These are phyloP conservation scores for Protomyces inouyei DNA, from an alignment of 1,139 yeast genomes.

Conservation along the genomic window DNA sequence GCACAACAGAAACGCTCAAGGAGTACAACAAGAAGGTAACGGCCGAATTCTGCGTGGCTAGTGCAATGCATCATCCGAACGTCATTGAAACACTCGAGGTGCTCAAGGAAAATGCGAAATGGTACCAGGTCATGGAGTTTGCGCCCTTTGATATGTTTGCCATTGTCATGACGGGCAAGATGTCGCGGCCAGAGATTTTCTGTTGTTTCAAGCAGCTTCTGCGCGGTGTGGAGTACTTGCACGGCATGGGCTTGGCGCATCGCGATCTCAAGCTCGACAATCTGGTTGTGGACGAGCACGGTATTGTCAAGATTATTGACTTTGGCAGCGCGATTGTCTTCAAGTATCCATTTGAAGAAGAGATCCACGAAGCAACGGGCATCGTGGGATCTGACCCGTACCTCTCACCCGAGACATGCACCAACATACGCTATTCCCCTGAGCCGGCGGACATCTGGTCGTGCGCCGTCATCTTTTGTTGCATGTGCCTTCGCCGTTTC, in stretches of 20 bases:
- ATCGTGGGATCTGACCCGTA: slow-evolving; percentile 98
- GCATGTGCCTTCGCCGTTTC: slow-evolving; percentile 88
- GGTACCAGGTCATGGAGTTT: slow-evolving; percentile 95
- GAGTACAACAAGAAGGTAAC: slow-evolving; percentile 95
- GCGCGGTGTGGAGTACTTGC: slow-evolving; percentile 79
- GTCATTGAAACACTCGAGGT: slow-evolving; percentile 91
- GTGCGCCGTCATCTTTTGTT: slow-evolving; percentile 87
- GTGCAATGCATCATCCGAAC: slow-evolving; percentile 89
- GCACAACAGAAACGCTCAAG: slow-evolving; percentile 74
- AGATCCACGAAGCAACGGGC: slow-evolving; percentile 77
- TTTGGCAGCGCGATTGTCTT: slow-evolving; percentile 95
- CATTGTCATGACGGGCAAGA: slow-evolving; percentile 92
- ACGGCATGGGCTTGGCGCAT: slow-evolving; percentile 84
- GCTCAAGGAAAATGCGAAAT: slow-evolving; percentile 75
- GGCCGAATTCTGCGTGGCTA: slow-evolving; percentile 95
- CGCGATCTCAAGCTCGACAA: slow-evolving; percentile 92
- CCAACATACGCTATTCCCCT: slow-evolving; percentile 73
- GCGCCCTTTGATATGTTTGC: slow-evolving; percentile 91
- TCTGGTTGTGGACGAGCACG: slow-evolving; percentile 81
- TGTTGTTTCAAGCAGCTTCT: slow-evolving; percentile 86
- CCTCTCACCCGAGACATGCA: slow-evolving; percentile 89
- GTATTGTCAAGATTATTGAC: slow-evolving; percentile 86
- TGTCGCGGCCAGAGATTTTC: slow-evolving; percentile 77
- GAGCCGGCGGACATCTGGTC: slow-evolving; percentile 96
- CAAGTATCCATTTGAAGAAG: slow-evolving; percentile 80